Percentiles rank a stretch among this genome's conserved stretches.
phyloP scores from a whole-genome alignment of 2,329 filamentous ascomycete species.

The Exophiala aquamarina region DNA sequence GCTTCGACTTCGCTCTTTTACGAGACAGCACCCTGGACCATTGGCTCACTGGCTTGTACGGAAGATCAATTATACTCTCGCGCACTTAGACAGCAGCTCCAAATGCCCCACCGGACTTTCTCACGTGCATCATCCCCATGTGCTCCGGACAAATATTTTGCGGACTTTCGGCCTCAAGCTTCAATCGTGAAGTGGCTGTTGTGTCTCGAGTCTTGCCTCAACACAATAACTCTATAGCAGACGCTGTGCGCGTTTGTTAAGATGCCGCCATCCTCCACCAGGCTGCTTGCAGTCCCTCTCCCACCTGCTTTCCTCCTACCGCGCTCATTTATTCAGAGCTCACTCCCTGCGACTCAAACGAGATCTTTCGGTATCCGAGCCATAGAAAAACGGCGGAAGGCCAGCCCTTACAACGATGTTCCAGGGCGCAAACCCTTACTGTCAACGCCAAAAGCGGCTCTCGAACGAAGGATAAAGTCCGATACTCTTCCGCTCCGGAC shows the following conservation, averaged over 20 bases:
- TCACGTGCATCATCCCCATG: too few species aligned
- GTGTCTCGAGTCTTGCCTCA: too few species aligned
- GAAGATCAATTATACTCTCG: too few species aligned
- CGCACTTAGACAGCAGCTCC: too few species aligned
- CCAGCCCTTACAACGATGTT: conserved; percentile 55
- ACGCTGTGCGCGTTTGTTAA: conserved; percentile 13
- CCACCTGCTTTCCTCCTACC: conserved; percentile 30
- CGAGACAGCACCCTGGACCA: too few species aligned
- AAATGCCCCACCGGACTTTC: too few species aligned
- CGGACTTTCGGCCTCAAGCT: too few species aligned
- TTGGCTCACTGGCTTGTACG: too few species aligned
- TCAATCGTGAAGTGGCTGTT: too few species aligned
- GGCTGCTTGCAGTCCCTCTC: conserved; percentile 21
- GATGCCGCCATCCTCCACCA: conserved; percentile 23
- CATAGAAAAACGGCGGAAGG: conserved; percentile 51
- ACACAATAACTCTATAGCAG: too few species aligned
- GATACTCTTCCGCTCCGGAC: conserved; percentile 66
- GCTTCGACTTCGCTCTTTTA: too few species aligned
- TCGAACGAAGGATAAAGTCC: conserved; percentile 52
- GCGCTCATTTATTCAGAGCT: conserved; percentile 24
- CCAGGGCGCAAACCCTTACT: conserved; percentile 50
- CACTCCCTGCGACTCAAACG: conserved; percentile 24
- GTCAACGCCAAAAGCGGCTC: conserved; percentile 58
- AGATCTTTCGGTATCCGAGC: conserved; percentile 56
- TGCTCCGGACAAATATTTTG: too few species aligned